Base-by-base conservation (phyloP, 2,329 filamentous ascomycete genomes). In the Onygenales sp. region DNA sequence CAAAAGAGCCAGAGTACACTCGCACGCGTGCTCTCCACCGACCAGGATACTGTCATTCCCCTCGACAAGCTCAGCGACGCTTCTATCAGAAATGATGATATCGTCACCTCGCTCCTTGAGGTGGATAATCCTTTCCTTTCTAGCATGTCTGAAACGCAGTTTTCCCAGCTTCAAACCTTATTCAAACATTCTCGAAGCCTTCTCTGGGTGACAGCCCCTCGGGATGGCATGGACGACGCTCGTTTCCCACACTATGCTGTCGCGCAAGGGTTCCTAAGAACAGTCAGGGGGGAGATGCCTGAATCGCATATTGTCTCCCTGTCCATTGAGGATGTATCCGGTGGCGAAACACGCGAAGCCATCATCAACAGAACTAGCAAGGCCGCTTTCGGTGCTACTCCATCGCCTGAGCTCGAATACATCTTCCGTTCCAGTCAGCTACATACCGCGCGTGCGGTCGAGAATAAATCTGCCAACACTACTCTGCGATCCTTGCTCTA, bases 131-230 rank as follows among this genome's bases (percentile, higher is more conserved):
- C 61, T 9, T 48, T 60, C 41, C 55, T 63, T 7, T 44, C 50
- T 17, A 49, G 53, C 8, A 58, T 63, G 33, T 57, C 55, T 8
- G 55, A 59, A 2, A 50, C 49, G n/a, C 58, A 59, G 50, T 64
- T 65, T 53, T 58, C 55, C 7, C 54, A 49, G 7, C 53, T 67
- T 43, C 61, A 60, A 7, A 58, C 59, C 10, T 39, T 66, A 5
- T 54, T 68, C 36, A 54, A 60, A 11, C 60, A 52, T 6, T 55
- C 51, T 51, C 54, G 53, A 46, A 54, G 56, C 1, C 52, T 71
- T 7, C 54, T 71, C 5, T 71, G 69, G 69, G 54, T 71, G 17
- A 70, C 67, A 9, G 6, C 50, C n/a, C 27, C 41, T 35, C 10
- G 33, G 11, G 38, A 49, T 35, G 39, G 43, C 10, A 7, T 36